These are phyloP conservation scores for Saxispiralis lemnorum DNA, from an alignment of 495 filamentous ascomycete genomes.

Conservation along the genomic window DNA sequence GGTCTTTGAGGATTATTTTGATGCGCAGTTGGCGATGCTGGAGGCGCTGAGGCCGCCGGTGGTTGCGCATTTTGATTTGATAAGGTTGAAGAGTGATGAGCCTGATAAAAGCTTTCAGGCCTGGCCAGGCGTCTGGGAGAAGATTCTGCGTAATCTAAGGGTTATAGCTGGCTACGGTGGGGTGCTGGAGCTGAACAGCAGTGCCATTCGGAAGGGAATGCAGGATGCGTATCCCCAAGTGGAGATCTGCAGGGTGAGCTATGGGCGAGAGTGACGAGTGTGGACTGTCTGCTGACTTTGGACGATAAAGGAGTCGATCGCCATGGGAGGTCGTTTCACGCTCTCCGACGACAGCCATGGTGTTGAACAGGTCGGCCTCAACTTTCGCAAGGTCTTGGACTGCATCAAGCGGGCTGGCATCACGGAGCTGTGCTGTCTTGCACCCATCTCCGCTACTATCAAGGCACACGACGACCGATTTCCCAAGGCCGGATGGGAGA, in stretches of 20 bases:
- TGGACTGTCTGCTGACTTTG: conserved; percentile 5
- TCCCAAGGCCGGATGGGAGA: conserved; percentile 11
- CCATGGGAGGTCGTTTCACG: conserved; percentile 60
- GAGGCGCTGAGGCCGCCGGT: conserved; percentile 51
- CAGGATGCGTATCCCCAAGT: conserved; percentile 71
- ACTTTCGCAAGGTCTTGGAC: conserved; percentile 42
- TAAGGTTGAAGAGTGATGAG: conserved; percentile 58
- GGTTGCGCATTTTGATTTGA: conserved; percentile 87
- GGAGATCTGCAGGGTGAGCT: conserved; percentile 57
- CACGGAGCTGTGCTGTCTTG: conserved; percentile 16
- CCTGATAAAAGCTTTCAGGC: conserved; percentile 38
- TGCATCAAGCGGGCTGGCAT: conserved; percentile 38
- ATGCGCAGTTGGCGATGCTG: conserved; percentile 71
- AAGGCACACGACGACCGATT: conserved; percentile 11
- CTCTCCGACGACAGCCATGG: conserved; percentile 86
- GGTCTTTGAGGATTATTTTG: conserved; percentile 68
- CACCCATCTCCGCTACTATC: neutral
- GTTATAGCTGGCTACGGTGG: conserved; percentile 56
- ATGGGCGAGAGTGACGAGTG: neutral
- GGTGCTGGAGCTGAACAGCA: conserved; percentile 74
- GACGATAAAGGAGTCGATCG: conserved; percentile 32
- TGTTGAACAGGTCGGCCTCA: conserved; percentile 57
- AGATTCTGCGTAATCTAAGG: conserved; percentile 53
- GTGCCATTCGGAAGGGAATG: conserved; percentile 75
- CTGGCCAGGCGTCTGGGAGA: conserved; percentile 49